Evolutionary conservation across 2,329 filamentous ascomycete genomes (phyloP), one percentile per base, ranked within the genome.

Genomic region (Tricladium varicosporioides): DNA sequence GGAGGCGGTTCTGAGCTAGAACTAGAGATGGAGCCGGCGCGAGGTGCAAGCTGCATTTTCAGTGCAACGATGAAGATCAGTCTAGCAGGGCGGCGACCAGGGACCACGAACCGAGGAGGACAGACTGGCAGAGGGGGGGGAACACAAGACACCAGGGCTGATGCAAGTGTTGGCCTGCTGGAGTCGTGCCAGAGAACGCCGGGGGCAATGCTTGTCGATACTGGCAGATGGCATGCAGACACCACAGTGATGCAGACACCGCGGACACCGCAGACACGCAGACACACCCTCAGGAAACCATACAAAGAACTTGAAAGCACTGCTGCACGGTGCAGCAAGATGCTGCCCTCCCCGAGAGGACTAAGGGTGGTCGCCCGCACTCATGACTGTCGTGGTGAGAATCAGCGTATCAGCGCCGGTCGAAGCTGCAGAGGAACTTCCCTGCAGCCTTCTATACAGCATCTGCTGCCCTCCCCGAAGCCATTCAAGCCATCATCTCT

Each of bases 381-480:
- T 27, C 22, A 27, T 27, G 22, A 27, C 22, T 27, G 22, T 27
- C 22, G 22, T 27, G 22, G 22, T 36, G 44, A 16, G 8, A 7
- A 18, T 3, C 32, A 22, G 42, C 58, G 15, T 58, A 59, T 62
- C 56, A 62, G n/a, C 48, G 33, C 5, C 11, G 15, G 36, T 58
- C 44, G 59, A 59, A 59, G 50, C 55, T 63, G 65, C 63, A 63
- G 58, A 60, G 56, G 66, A 69, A 66, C 65, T 60, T 58, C 63
- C 58, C 58, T 65, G 65, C 65, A 69, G 63, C 60, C 64, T 69
- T 69, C 67, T 57, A 69, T 65, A 58, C 64, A 64, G 58, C 22
- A 4, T 3, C 22, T 27, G 22, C 22, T 46, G 10, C 44, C 16
- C 13, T 47, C 33, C 14, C 22, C 22, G 22, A 27, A 27, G 22